These are phyloP conservation scores for Escovopsis weberi DNA, from an alignment of 2,329 filamentous ascomycete genomes.

Conservation along the genomic window DNA sequence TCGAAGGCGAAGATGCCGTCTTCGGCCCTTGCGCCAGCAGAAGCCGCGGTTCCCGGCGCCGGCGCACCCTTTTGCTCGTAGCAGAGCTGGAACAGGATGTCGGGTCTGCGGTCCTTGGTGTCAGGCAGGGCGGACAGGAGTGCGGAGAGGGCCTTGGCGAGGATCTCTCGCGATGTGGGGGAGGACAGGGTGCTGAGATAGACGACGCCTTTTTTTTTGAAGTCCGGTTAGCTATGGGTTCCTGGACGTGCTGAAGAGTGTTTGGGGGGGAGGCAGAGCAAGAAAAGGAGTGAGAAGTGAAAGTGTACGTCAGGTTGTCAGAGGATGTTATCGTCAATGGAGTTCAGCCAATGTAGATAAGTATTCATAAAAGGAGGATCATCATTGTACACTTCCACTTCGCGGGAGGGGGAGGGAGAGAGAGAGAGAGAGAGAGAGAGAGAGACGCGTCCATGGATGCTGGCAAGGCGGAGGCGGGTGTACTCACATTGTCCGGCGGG, in stretches of 20 bases:
- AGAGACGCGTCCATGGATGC: no score
- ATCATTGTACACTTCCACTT: conserved; percentile 51
- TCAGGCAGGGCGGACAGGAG: conserved; percentile 23
- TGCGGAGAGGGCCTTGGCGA: conserved; percentile 26
- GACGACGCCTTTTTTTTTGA: conserved; percentile 17
- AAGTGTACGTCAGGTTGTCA: conserved; percentile 68
- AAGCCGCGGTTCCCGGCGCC: conserved; percentile 13
- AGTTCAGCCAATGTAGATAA: conserved; percentile 99
- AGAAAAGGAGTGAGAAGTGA: conserved; percentile 3
- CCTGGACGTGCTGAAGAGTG: neutral
- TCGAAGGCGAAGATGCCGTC: conserved; percentile 41
- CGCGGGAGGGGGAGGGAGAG: conserved; percentile 7
- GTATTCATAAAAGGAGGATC: conserved; percentile 65
- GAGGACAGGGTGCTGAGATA: conserved; percentile 24
- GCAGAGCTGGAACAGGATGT: conserved; percentile 35
- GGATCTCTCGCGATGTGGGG: conserved; percentile 19
- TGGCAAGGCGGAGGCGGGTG: neutral
- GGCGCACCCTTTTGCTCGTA: conserved; percentile 33
- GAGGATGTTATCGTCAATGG: conserved; percentile 74
- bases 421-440: conserved; percentile 4
- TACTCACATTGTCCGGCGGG: conserved; percentile 79
- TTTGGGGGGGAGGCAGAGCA: neutral
- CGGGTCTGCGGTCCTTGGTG: conserved; percentile 11
- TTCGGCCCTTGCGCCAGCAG: conserved; percentile 15
- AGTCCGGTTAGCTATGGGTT: neutral